A percentile compares a stretch with the other conserved stretches of the same genome.
These are phyloP conservation scores for Gaeumannomyces tritici DNA, from an alignment of 2,329 filamentous ascomycete species.

Conservation along the genomic window DNA sequence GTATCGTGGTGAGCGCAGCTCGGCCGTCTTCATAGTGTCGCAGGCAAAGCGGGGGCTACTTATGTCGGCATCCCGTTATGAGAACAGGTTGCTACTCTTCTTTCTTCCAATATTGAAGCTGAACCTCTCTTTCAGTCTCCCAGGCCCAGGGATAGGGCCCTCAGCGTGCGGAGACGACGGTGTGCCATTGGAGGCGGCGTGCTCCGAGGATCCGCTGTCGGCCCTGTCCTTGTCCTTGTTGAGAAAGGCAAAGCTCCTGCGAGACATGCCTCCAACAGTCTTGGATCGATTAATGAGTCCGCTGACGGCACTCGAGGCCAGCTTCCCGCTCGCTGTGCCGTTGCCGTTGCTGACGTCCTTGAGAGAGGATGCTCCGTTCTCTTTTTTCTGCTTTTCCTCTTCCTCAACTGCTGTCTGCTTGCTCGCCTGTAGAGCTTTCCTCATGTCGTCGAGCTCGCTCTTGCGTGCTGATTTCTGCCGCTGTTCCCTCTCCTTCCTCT, in stretches of 20 bases:
- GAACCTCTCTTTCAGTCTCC: constrained; percentile 49
- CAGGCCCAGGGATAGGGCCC: background rate
- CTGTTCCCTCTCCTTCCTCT: constrained; percentile 23
- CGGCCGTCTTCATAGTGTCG: background rate
- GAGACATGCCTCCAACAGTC: constrained; percentile 57
- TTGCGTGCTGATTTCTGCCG: constrained; percentile 28
- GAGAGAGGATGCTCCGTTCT: constrained; percentile 23
- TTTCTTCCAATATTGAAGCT: constrained; percentile 59
- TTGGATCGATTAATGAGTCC: constrained; percentile 57
- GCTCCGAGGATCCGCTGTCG: background rate
- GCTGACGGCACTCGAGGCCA: constrained; percentile 6
- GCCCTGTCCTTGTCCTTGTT: constrained; percentile 29
- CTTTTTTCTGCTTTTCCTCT: constrained; percentile 35
- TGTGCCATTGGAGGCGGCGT: background rate
- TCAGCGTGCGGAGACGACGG: constrained; percentile 1
- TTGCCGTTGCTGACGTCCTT: background rate
- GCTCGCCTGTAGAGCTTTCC: constrained; percentile 56
- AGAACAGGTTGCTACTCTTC: constrained; percentile 49
- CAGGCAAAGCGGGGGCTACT: background rate
- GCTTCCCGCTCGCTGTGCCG: background rate
- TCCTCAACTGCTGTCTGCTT: constrained; percentile 51
- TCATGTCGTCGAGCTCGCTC: constrained; percentile 52
- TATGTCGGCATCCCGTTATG: constrained; percentile 10
- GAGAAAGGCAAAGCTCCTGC: constrained; percentile 63
- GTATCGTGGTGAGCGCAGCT: background rate